phyloP scores from a whole-genome alignment of 2,329 filamentous ascomycete species.

The Aspergillus ochraceoroseus region DNA sequence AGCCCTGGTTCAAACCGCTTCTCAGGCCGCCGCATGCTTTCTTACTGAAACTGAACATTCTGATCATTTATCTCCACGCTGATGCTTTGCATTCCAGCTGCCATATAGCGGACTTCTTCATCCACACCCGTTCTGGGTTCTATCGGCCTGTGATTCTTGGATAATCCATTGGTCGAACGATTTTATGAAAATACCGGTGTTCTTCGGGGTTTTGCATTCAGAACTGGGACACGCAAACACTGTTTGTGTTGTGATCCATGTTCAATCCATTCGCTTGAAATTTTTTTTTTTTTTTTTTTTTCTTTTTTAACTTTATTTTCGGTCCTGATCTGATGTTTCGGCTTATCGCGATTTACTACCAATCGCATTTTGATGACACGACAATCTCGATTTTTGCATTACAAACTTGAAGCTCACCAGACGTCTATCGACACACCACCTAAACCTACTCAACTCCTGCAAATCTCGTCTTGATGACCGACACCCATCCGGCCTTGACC shows the following conservation, averaged over 20 bases:
- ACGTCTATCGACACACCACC: conserved; percentile 2
- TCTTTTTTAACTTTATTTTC: conserved; percentile 10
- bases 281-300: conserved; percentile 13
- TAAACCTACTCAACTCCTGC: background rate
- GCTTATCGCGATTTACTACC: conserved; percentile 7
- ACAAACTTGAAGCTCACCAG: no score
- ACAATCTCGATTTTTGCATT: conserved; percentile 2
- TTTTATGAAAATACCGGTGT: conserved; percentile 10
- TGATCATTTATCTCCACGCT: no score
- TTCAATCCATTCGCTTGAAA: conserved; percentile 21
- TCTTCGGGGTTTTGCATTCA: conserved; percentile 13
- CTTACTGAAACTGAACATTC: conserved; percentile 37
- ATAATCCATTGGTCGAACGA: conserved; percentile 12
- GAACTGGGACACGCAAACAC: no score
- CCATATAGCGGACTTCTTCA: conserved; percentile 20
- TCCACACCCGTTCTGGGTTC: conserved; percentile 5
- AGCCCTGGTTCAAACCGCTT: conserved; percentile 34
- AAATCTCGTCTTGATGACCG: conserved; percentile 5
- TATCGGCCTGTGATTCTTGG: conserved; percentile 7
- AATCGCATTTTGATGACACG: conserved; percentile 12
- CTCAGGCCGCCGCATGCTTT: conserved; percentile 44
- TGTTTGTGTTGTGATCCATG: conserved; percentile 5
- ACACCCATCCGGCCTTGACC: background rate
- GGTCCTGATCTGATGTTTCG: conserved; percentile 2
- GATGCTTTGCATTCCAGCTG: background rate